Percentiles rank a stretch among this genome's conserved stretches.
These are phyloP conservation scores for Trametes hirsuta DNA, from an alignment of 1,284 basidiomycete species.

Conservation along the genomic window DNA sequence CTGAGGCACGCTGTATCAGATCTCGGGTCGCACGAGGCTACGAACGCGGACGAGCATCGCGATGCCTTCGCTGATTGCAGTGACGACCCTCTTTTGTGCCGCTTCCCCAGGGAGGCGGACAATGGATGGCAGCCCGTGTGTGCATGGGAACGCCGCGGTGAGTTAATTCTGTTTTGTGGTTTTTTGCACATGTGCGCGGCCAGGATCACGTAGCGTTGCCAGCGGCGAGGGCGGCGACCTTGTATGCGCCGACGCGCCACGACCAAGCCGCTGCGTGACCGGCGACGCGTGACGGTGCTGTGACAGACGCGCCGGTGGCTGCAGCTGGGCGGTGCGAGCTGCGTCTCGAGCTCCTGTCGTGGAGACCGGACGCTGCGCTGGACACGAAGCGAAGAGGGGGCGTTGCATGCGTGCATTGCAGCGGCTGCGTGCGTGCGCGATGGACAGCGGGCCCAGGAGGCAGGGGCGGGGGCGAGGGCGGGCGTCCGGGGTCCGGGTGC, in stretches of 20 bases:
- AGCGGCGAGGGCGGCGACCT: not conserved
- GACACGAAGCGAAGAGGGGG: not conserved
- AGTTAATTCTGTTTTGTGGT: not conserved
- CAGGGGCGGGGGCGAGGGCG: not conserved
- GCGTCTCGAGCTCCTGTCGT: not conserved
- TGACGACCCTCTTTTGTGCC: conserved; percentile 13
- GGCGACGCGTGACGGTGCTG: conserved; percentile 1
- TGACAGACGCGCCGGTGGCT: conserved; percentile 4
- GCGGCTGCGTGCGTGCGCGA: not conserved
- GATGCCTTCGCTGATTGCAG: not conserved
- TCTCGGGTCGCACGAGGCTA: conserved; percentile 13
- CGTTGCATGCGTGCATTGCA: not conserved
- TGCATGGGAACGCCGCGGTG: conserved; percentile 11
- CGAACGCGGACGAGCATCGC: conserved; percentile 10
- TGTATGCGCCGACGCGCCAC: not conserved
- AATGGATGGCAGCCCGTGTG: conserved; percentile 9
- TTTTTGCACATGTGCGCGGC: not conserved
- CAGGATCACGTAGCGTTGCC: conserved; percentile 1
- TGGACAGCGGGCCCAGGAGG: not conserved
- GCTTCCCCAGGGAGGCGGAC: conserved; percentile 13
- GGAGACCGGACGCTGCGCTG: not conserved
- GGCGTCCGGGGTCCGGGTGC: not conserved
- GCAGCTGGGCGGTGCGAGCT: conserved; percentile 3
- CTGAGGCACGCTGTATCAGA: conserved; percentile 10
- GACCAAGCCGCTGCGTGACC: conserved; percentile 3